Evolutionary conservation across 805 yeast genomes (phyloP).

Genomic region (Scheffersomyces ergatensis): DNA sequence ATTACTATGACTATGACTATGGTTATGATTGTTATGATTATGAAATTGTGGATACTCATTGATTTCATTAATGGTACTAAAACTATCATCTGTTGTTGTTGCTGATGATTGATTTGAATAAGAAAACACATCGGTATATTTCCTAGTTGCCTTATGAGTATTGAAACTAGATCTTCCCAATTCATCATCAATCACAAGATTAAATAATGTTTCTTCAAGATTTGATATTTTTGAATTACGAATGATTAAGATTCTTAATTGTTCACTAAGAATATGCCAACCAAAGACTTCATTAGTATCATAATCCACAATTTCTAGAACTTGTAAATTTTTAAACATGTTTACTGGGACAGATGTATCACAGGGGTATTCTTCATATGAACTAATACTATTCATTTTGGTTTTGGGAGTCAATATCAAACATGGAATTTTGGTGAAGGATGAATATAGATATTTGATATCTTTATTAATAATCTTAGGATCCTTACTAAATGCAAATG

Average conservation of each 20-base stretch:
- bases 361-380: constrained; percentile 69
- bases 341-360: constrained; percentile 67
- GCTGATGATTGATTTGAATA: not conserved
- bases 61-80: constrained; percentile 5
- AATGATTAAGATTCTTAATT: constrained; percentile 52
- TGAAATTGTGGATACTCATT: constrained; percentile 7
- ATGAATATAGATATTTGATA: constrained; percentile 55
- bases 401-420: constrained; percentile 58
- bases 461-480: constrained; percentile 49
- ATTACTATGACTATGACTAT: no score
- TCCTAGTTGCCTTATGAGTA: constrained; percentile 10
- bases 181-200: constrained; percentile 55
- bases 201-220: constrained; percentile 50
- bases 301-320: constrained; percentile 56
- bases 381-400: constrained; percentile 53
- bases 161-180: constrained; percentile 35
- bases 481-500: constrained; percentile 33
- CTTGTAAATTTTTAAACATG: constrained; percentile 60
- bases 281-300: constrained; percentile 67
- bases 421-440: constrained; percentile 66
- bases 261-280: constrained; percentile 58
- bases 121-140: constrained; percentile 2
- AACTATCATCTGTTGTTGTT: constrained; percentile 10
- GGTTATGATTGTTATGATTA: no score
- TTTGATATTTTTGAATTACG: constrained; percentile 50